Conservation (phyloP, 1,284 basidiomycete species). For the Trametes hirsuta region DNA sequence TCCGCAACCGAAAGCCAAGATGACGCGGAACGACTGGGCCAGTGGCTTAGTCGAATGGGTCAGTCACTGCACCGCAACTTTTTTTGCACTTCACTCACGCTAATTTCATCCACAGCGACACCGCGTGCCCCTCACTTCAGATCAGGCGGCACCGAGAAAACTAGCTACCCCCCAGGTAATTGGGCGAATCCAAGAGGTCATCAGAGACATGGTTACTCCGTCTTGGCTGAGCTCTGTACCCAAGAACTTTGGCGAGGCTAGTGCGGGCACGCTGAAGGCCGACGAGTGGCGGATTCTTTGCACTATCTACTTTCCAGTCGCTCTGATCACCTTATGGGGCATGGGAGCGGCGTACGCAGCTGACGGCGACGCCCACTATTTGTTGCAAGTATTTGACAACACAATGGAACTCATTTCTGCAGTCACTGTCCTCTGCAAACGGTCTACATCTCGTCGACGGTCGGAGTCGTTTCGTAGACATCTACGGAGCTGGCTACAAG, state of each 20-base stretch:
- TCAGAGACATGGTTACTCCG: conserved; percentile 31
- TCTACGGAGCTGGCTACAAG: conserved; percentile 28
- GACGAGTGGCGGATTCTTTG: conserved; percentile 40
- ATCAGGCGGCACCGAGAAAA: conserved; percentile 7
- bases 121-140: neutral
- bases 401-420: conserved; percentile 36
- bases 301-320: conserved; percentile 36
- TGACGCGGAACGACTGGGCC: neutral
- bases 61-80: neutral
- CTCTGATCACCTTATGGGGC: conserved; percentile 37
- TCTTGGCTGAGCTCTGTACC: conserved; percentile 40
- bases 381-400: conserved; percentile 25
- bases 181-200: conserved; percentile 17
- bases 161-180: conserved; percentile 2
- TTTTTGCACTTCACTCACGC: too few relatives aligned
- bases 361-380: neutral
- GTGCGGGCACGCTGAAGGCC: conserved; percentile 39
- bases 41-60: conserved; percentile 2
- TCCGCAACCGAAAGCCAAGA: neutral
- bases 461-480: conserved; percentile 19
- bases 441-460: neutral
- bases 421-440: conserved; percentile 4
- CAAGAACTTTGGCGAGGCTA: conserved; percentile 34
- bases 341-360: neutral
- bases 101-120: neutral